Evolutionary conservation across 129 eudicot genomes (phyloP), one percentile per base, ranked within the genome.

Genomic region (Chrysanthemum lavandulifolium): DNA sequence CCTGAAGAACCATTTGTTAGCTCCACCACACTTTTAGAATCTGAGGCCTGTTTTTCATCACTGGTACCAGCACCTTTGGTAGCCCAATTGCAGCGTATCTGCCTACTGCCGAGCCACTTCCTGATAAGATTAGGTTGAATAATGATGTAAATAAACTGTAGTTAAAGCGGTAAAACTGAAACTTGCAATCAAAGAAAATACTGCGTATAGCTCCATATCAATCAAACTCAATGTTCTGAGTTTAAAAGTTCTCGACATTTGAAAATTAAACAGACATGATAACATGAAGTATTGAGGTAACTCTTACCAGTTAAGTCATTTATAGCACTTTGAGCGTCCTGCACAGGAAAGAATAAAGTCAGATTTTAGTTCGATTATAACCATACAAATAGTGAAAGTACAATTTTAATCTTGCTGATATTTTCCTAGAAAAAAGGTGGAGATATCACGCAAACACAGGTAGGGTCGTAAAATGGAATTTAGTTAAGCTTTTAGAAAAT

Each of bases 261-360:
- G 58, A n/a, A 52, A 66, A 23, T n/a, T 13, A 49, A 60, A 64
- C 10, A 18, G 29, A 63, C 11, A 52, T 0, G 55, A 57, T 5
- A 50, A 23, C 9, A 49, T 14, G 33, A 76, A 67, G 43, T 31
- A 54, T 45, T 54, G 16, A 67, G 50, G 56, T 10, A 10, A 9
- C 27, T 40, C 81, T 69, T 84, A 94, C 99, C 99, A 66, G 91
- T 94, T 77, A 86, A 79, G 70, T 90, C 97, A 79, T 94, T 94
- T 53, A 94, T 94, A 48, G 99, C 96, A 83, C 89, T 94, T 76
- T 94, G 97, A 63, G 99, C 99, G 69, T 94, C 99, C 98, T 93
- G 95, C 65, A 56, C 21, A 80, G 11, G 25, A 63, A 68, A 65
- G 13, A 54, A 63, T 8, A 76, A 19, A 19, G 53, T 69, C 75